Conservation (phyloP, 805 yeast genomes). For the Lipomyces sp. region DNA sequence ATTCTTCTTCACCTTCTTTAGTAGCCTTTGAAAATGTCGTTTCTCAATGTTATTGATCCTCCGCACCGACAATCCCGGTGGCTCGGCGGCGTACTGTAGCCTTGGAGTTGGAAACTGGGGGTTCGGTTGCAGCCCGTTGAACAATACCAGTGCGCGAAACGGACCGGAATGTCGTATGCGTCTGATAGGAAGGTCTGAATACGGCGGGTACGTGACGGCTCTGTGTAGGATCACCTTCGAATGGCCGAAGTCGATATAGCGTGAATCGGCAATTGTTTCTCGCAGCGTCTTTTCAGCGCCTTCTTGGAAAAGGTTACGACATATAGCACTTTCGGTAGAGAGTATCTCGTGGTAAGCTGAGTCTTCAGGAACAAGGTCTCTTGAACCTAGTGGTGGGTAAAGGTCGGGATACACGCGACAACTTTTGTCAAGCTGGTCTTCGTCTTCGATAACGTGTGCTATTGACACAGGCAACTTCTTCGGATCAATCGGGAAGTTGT, state of each 20-base stretch:
- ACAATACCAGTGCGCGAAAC: slow-evolving; percentile 15
- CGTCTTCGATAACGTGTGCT: not conserved
- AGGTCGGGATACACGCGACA: not conserved
- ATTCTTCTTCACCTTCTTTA: not conserved
- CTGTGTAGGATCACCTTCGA: not conserved
- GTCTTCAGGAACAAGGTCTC: not conserved
- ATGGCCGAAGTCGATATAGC: slow-evolving; percentile 2
- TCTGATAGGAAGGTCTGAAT: slow-evolving; percentile 4
- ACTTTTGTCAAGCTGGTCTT: not conserved
- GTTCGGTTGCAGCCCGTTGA: not conserved
- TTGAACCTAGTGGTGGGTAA: not conserved
- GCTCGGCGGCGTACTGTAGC: not conserved
- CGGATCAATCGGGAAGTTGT: slow-evolving; percentile 3
- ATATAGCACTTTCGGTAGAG: not conserved
- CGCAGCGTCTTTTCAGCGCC: not conserved
- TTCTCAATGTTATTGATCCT: slow-evolving; percentile 14
- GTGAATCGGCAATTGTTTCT: not conserved
- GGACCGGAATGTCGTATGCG: slow-evolving; percentile 18
- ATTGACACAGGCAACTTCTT: not conserved
- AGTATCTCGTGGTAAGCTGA: not conserved
- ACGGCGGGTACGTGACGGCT: slow-evolving; percentile 8
- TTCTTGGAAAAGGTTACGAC: not conserved
- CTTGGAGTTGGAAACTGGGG: slow-evolving; percentile 12
- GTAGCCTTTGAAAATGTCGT: slow-evolving; percentile 10
- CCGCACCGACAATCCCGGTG: slow-evolving; percentile 12